Evolutionary conservation across 306 rosid species (phyloP).

Genomic region (Prunus davidiana): DNA sequence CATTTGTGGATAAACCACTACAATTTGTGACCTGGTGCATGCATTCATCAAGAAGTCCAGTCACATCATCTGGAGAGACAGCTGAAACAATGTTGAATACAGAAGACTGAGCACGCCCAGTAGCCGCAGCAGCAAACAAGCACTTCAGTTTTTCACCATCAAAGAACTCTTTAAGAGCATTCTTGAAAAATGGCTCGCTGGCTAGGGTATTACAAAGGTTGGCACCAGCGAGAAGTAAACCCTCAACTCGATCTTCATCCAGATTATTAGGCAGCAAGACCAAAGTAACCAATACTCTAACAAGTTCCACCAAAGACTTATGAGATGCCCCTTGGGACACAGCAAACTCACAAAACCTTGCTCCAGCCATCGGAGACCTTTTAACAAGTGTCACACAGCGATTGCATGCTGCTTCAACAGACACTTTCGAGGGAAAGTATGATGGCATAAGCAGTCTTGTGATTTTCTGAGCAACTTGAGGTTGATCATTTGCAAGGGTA

Average conservation of each 20-base stretch:
- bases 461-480: slow-evolving; percentile 76
- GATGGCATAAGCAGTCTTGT: slow-evolving; percentile 77
- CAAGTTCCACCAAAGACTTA: slow-evolving; percentile 63
- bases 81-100: slow-evolving; percentile 61
- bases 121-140: slow-evolving; percentile 54
- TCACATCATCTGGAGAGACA: slow-evolving; percentile 53
- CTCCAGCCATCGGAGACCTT: slow-evolving; percentile 87
- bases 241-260: slow-evolving; percentile 54
- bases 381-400: slow-evolving; percentile 79
- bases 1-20: slow-evolving; percentile 66
- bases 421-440: slow-evolving; percentile 69
- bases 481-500: slow-evolving; percentile 63
- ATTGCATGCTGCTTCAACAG: slow-evolving; percentile 77
- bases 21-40: slow-evolving; percentile 58
- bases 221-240: slow-evolving; percentile 67
- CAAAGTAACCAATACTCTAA: slow-evolving; percentile 51
- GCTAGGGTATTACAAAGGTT: slow-evolving; percentile 53
- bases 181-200: slow-evolving; percentile 41
- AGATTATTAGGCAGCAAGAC: slow-evolving; percentile 51
- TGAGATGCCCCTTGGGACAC: slow-evolving; percentile 67
- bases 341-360: slow-evolving; percentile 76
- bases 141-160: slow-evolving; percentile 52
- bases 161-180: slow-evolving; percentile 59
- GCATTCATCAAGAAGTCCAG: slow-evolving; percentile 62
- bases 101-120: slow-evolving; percentile 64